Conservation (phyloP, 768 basidiomycete species). For the Tricholoma flavovirens region DNA sequence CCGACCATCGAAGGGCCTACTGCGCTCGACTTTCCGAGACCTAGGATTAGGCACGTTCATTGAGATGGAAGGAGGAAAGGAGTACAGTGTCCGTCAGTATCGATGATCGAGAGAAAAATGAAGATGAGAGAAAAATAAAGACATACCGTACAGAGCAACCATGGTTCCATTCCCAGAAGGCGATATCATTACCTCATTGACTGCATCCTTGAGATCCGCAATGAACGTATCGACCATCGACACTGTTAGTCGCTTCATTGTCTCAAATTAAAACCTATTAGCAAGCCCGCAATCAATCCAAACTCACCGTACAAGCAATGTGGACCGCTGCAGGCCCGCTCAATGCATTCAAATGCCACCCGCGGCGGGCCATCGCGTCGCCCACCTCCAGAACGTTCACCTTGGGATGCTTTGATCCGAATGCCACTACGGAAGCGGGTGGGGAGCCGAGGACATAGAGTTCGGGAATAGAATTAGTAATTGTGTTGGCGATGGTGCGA, state of each 20-base stretch:
- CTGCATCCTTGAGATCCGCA: conserved; percentile 73
- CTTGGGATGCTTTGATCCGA: conserved; percentile 55
- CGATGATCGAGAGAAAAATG: neutral
- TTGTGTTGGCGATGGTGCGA: conserved; percentile 60
- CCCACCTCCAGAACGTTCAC: conserved; percentile 86
- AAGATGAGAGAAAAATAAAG: neutral
- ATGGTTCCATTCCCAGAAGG: conserved; percentile 77
- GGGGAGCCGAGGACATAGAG: conserved; percentile 88
- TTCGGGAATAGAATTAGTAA: conserved; percentile 68
- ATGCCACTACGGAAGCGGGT: conserved; percentile 86
- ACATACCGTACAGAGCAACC: conserved; percentile 84
- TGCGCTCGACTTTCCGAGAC: conserved; percentile 76
- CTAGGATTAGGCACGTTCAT: conserved; percentile 29
- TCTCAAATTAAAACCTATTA: neutral
- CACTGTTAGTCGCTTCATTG: conserved; percentile 69
- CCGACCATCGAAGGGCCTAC: conserved; percentile 79
- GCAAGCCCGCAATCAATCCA: conserved; percentile 6
- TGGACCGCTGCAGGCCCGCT: conserved; percentile 78
- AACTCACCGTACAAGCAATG: conserved; percentile 85
- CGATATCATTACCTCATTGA: conserved; percentile 61
- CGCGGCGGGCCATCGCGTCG: conserved; percentile 76
- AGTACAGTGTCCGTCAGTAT: neutral
- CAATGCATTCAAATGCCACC: conserved; percentile 91
- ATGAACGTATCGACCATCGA: conserved; percentile 71
- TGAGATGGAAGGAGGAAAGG: neutral